Conservation (phyloP, 106 monocot species). For the Triglochin maritima region DNA sequence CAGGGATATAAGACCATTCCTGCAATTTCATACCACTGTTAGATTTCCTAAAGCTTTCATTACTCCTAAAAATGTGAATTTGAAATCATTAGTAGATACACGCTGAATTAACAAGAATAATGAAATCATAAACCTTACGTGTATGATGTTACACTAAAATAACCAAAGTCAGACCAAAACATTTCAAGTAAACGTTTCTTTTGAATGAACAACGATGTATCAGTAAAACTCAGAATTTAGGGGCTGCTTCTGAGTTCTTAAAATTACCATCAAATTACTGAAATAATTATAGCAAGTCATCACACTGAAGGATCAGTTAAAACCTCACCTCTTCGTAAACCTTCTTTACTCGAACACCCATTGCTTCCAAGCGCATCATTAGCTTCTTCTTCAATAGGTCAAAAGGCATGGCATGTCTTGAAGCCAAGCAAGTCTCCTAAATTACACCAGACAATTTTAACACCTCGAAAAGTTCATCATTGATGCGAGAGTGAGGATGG, state of each 20-base stretch:
- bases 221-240: too few species aligned
- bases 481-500: neutral
- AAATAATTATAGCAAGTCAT: too few species aligned
- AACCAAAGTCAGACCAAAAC: too few species aligned
- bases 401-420: conserved; percentile 89
- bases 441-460: neutral
- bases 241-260: too few species aligned
- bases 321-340: conserved; percentile 76
- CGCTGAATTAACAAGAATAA: too few species aligned
- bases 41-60: neutral
- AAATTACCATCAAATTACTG: too few species aligned
- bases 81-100: too few species aligned
- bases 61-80: too few species aligned
- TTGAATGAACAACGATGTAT: too few species aligned
- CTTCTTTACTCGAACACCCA: conserved; percentile 75
- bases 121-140: too few species aligned
- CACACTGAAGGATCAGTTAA: neutral
- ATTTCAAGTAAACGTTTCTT: too few species aligned
- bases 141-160: too few species aligned
- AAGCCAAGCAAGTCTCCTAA: conserved; percentile 97
- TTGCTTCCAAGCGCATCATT: conserved; percentile 70
- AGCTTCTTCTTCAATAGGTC: conserved; percentile 74
- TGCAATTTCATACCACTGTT: conserved; percentile 9
- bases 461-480: neutral
- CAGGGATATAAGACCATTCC: conserved; percentile 99